Base-by-base conservation (phyloP, 805 yeast species). In the Suhomyces kilbournensis region DNA sequence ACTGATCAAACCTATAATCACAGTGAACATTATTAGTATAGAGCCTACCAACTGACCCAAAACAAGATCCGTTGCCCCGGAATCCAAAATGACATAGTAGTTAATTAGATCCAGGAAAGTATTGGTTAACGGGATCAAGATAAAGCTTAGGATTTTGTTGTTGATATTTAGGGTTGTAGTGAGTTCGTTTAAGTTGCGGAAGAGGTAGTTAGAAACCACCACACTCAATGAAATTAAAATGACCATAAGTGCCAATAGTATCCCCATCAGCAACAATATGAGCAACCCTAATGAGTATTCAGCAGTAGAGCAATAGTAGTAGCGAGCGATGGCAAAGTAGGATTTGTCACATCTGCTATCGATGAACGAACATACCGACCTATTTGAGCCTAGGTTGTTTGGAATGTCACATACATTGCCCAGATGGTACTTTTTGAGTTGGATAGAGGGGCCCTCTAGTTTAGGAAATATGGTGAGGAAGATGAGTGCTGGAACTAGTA, bases 41-140 rank as follows among this genome's bases (percentile, higher is more conserved):
- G 74, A 66, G 1, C 78, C 77, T 5, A 72, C 60, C 6, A 71
- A 54, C 53, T 74, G 77, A 3, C 77, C 77, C 28, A 74, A 51
- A 3, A 71, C 70, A 19, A 74, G 54, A 35, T 71, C 75, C 1
- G 66, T 54, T 2, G 74, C 63, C 17, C 64, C 58, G 7, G 66
- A 54, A 15, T 57, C 53, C 17, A 74, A 56, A 6, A 71, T 62
- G 26, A 67, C 58, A 47, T 69, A 64, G 57, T 71, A 71, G 50
- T 69, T 72, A 17, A 72, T 54, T 20, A 74, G 58, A 55, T 74
- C 78, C 9, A 76, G 76, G 10, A 67, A 57, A 3, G 74, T 67
- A 53, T 74, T 74, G 22, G 71, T 59, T 9, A 71, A 55, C 0
- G 78, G 78, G 4, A 74, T 63, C 8, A 74, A 46, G 7, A 71